Conservation (phyloP, 148 eudicot species). For the Tetragonia tetragonoides region DNA sequence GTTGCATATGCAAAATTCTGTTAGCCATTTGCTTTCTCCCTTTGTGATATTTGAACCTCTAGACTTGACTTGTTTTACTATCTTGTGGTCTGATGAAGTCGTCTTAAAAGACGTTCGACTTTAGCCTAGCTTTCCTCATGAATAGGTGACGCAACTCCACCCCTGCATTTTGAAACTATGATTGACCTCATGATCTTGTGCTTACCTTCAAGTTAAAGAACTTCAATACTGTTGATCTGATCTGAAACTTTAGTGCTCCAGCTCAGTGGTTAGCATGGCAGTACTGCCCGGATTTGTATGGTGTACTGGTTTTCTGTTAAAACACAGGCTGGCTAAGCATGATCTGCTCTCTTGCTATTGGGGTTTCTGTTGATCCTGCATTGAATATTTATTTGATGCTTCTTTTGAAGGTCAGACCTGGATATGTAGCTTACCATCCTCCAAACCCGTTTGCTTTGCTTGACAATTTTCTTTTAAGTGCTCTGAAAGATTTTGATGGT, state of each 20-base stretch:
- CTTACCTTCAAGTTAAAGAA: background rate
- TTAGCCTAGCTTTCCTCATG: background rate
- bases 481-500: conserved; percentile 1
- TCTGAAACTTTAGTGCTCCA: background rate
- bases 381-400: background rate
- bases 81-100: background rate
- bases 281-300: background rate
- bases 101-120: background rate
- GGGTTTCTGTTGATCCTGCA: background rate
- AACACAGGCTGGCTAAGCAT: background rate
- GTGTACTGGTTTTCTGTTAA: background rate
- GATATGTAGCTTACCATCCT: background rate
- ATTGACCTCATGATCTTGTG: background rate
- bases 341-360: background rate
- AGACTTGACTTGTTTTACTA: background rate
- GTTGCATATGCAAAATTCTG: background rate
- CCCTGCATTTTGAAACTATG: background rate
- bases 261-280: background rate
- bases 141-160: background rate
- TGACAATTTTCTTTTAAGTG: background rate
- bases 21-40: background rate
- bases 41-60: background rate
- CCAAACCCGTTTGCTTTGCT: background rate
- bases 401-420: background rate
- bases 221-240: background rate